A percentile compares a stretch with the other conserved stretches of the same genome.
These are phyloP conservation scores for Globisporangium spiculum DNA, from an alignment of 352 stramenopile genomes.

Conservation along the genomic window DNA sequence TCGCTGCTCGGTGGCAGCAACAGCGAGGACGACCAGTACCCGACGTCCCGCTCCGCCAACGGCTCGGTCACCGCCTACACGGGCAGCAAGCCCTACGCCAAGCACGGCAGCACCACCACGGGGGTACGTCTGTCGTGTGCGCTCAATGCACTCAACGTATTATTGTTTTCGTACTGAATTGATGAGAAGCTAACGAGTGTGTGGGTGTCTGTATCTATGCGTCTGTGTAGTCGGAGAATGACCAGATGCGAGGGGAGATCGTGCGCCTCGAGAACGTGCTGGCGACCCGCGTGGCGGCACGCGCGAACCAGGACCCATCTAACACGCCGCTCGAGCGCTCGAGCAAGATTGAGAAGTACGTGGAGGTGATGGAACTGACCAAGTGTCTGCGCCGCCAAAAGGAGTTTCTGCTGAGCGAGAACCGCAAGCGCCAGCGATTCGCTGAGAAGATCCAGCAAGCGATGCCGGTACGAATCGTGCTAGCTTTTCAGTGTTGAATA, in stretches of 20 bases:
- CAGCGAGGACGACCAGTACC: conserved; percentile 60
- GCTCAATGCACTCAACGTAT: not conserved
- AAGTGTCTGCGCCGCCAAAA: conserved; percentile 85
- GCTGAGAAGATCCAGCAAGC: conserved; percentile 85
- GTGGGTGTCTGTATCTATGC: not conserved
- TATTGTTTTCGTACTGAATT: not conserved
- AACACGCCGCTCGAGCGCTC: conserved; percentile 73
- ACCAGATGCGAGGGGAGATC: conserved; percentile 79
- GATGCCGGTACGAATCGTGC: conserved; percentile 55
- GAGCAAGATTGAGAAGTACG: conserved; percentile 86
- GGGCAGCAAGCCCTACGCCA: conserved; percentile 47
- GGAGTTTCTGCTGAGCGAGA: conserved; percentile 83
- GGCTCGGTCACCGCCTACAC: conserved; percentile 28
- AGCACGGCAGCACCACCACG: conserved; percentile 5
- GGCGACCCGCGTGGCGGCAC: conserved; percentile 63
- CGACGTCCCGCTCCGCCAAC: conserved; percentile 19
- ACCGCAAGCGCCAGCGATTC: conserved; percentile 83
- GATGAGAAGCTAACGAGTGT: not conserved
- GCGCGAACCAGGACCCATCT: conserved; percentile 67
- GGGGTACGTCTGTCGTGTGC: conserved; percentile 32
- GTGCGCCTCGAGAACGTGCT: conserved; percentile 75
- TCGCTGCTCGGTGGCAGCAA: conserved; percentile 44
- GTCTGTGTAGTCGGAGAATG: conserved; percentile 55
- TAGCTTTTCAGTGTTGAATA: not conserved
- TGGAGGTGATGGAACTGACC: conserved; percentile 85